A percentile compares a stretch with the other conserved stretches of the same genome.
phyloP scores from a whole-genome alignment of 352 stramenopile species.

The Pythium pectinolyticum region DNA sequence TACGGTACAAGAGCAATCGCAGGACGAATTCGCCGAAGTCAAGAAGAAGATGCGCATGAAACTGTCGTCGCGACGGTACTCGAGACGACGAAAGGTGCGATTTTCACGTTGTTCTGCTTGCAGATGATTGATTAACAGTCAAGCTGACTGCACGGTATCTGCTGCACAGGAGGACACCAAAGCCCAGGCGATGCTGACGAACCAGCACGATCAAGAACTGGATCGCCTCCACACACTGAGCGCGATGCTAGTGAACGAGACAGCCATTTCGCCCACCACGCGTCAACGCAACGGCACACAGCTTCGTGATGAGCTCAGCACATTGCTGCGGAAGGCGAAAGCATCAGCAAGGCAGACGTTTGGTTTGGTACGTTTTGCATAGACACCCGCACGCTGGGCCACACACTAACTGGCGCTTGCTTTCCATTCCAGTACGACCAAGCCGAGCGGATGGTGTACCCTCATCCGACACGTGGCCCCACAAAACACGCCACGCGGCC shows the following conservation, averaged over 20 bases:
- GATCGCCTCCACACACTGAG: not conserved
- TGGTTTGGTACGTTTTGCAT: slow-evolving; percentile 6
- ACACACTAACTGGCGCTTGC: not conserved
- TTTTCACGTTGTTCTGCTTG: not conserved
- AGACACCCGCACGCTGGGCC: too few species aligned
- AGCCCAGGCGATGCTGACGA: not conserved
- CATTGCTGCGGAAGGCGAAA: slow-evolving; percentile 5
- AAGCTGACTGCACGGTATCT: not conserved
- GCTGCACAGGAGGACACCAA: slow-evolving; percentile 10
- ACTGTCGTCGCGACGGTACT: slow-evolving; percentile 17
- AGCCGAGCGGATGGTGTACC: slow-evolving; percentile 6
- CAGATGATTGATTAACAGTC: not conserved
- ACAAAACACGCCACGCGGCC: not conserved
- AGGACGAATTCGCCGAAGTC: slow-evolving; percentile 7
- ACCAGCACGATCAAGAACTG: not conserved
- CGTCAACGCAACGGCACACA: not conserved
- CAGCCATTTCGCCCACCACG: not conserved
- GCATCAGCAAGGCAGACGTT: slow-evolving; percentile 2
- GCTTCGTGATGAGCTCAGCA: not conserved
- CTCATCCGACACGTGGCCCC: not conserved
- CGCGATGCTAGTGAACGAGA: not conserved
- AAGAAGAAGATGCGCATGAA: slow-evolving; percentile 20
- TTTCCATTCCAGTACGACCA: slow-evolving; percentile 3
- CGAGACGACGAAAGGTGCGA: slow-evolving; percentile 20
- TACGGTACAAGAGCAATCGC: slow-evolving; percentile 6